Conservation (phyloP, 202 grass and related monocot genomes). For the Setaria italica region DNA sequence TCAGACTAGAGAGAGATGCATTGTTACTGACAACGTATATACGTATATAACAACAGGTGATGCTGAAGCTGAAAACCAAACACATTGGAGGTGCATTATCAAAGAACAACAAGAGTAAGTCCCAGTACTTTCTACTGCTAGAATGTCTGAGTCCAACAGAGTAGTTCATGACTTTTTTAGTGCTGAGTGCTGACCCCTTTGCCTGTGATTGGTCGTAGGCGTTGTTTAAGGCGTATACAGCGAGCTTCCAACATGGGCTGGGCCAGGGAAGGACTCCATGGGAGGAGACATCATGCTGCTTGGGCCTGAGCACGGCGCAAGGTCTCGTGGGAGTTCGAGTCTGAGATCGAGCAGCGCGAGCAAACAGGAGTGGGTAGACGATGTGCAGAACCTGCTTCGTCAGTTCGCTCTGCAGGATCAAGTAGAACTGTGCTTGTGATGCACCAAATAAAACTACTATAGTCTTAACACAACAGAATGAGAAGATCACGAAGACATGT, state of each 20-base stretch:
- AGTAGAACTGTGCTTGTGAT: neutral
- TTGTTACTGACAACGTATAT: conserved; percentile 40
- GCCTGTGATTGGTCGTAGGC: no score
- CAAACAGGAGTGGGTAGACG: conserved; percentile 85
- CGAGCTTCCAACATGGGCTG: conserved; percentile 76
- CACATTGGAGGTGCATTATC: conserved; percentile 88
- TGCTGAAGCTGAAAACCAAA: conserved; percentile 95
- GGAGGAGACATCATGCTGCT: conserved; percentile 54
- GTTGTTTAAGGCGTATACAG: conserved; percentile 68
- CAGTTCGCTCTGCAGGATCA: conserved; percentile 57
- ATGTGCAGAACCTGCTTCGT: conserved; percentile 79
- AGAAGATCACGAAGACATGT: no score
- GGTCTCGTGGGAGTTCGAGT: conserved; percentile 86
- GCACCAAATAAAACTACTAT: no score
- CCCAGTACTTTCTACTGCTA: neutral
- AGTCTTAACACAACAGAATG: no score
- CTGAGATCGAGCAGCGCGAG: conserved; percentile 45
- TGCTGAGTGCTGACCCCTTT: no score
- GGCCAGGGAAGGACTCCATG: conserved; percentile 49
- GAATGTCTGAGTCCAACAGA: conserved; percentile 2
- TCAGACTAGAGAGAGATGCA: neutral
- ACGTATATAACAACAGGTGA: conserved; percentile 60
- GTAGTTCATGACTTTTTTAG: no score
- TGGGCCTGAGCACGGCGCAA: conserved; percentile 83
- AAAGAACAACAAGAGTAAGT: conserved; percentile 94